A percentile compares a stretch with the other conserved stretches of the same genome.
These are phyloP conservation scores for Albatrellus sp. DNA, from an alignment of 1,284 basidiomycete genomes.

Conservation along the genomic window DNA sequence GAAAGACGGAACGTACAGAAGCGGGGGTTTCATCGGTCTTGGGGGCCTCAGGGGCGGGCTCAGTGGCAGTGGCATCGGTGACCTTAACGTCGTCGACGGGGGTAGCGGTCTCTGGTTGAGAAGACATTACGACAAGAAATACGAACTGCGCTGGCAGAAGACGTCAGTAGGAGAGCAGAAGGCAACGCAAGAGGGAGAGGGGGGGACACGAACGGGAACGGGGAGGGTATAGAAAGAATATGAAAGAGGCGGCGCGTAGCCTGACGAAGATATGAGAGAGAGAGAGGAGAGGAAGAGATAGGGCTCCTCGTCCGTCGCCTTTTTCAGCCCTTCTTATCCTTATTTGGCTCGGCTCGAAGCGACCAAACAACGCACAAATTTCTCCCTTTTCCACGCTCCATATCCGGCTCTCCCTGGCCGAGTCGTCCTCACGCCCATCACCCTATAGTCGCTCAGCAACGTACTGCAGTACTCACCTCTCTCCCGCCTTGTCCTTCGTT, in stretches of 20 bases:
- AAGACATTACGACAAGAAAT: constrained; percentile 64
- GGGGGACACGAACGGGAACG: constrained; percentile 12
- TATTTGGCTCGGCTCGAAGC: constrained; percentile 27
- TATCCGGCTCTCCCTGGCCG: not conserved
- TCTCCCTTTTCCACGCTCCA: constrained; percentile 9
- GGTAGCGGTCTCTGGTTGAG: constrained; percentile 35
- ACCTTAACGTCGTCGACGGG: constrained; percentile 42
- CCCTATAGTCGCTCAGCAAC: not conserved
- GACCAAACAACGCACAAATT: constrained; percentile 20
- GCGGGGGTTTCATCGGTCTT: constrained; percentile 20
- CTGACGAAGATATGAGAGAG: constrained; percentile 7
- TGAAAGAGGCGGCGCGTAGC: constrained; percentile 15
- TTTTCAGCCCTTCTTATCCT: constrained; percentile 33
- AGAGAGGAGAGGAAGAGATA: constrained; percentile 14
- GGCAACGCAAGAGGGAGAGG: constrained; percentile 8
- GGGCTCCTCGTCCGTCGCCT: constrained; percentile 18
- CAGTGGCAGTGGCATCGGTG: constrained; percentile 30
- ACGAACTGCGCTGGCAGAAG: constrained; percentile 12
- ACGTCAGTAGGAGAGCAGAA: constrained; percentile 9
- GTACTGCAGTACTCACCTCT: not conserved
- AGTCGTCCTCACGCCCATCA: not conserved
- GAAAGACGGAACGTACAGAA: constrained; percentile 11
- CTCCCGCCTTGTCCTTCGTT: not conserved
- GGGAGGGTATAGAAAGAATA: constrained; percentile 15
- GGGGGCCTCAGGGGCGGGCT: constrained; percentile 20